phyloP scores from a whole-genome alignment of 352 stramenopile species.

The Globisporangium spiculum region DNA sequence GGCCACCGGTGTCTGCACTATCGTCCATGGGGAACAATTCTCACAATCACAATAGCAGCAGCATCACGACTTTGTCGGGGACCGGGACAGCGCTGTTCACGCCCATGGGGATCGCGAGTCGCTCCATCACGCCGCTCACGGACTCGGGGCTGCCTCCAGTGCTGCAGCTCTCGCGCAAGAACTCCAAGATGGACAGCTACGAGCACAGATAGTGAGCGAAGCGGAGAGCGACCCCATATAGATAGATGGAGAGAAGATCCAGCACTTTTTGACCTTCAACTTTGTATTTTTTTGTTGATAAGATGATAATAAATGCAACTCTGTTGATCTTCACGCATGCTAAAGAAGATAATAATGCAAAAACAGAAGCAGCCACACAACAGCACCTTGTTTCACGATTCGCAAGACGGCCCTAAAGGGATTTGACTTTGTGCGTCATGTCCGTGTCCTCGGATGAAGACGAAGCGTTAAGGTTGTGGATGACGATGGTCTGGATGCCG shows the following conservation, averaged over 20 bases:
- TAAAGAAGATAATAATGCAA: neutral
- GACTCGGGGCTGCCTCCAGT: neutral
- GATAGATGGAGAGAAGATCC: neutral
- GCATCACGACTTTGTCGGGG: neutral
- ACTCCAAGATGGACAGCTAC: conserved; percentile 8
- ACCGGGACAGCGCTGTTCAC: neutral
- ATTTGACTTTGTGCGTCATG: conserved; percentile 12
- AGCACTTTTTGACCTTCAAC: neutral
- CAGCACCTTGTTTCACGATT: neutral
- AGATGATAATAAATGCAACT: neutral
- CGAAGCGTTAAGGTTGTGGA: conserved; percentile 27
- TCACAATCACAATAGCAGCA: neutral
- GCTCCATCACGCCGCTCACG: conserved; percentile 4
- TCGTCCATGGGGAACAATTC: neutral
- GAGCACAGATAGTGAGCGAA: neutral
- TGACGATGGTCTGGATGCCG: conserved; percentile 66
- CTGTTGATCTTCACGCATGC: neutral
- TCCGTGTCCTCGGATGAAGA: neutral
- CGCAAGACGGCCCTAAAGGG: neutral
- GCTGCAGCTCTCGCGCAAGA: neutral
- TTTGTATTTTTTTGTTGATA: neutral
- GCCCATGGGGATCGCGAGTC: neutral
- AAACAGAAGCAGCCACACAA: neutral
- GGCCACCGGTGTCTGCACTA: neutral
- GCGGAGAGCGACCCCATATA: too few species aligned